Evolutionary conservation across 495 filamentous ascomycete genomes (phyloP).

Genomic region (Durotheca rogersii): DNA sequence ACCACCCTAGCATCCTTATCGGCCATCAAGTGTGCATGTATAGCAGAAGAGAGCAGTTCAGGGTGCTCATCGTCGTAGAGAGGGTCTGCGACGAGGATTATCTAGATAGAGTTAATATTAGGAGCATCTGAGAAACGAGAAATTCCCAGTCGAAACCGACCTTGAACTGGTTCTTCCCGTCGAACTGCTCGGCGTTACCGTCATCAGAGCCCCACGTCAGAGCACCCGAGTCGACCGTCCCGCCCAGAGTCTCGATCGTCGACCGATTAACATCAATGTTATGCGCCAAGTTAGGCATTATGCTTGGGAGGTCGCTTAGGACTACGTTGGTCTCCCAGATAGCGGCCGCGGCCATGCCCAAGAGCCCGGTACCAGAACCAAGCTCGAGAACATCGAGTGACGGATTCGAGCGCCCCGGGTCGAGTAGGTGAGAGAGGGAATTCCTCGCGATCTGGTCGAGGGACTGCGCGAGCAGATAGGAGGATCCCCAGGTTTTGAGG

Average conservation of each 20-base stretch:
- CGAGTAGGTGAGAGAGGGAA: constrained; percentile 43
- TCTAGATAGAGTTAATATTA: constrained; percentile 29
- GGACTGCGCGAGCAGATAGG: constrained; percentile 78
- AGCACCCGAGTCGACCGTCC: constrained; percentile 36
- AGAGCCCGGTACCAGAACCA: constrained; percentile 64
- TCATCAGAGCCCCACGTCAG: constrained; percentile 47
- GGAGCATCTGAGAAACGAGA: neutral
- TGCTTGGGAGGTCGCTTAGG: constrained; percentile 49
- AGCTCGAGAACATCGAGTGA: constrained; percentile 54
- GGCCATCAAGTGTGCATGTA: constrained; percentile 40
- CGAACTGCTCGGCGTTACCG: constrained; percentile 38
- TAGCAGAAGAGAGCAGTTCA: constrained; percentile 43
- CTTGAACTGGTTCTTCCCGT: constrained; percentile 38
- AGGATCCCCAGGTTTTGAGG: constrained; percentile 89
- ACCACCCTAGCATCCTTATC: constrained; percentile 40
- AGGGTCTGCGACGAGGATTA: constrained; percentile 48
- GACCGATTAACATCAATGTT: constrained; percentile 43
- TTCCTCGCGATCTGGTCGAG: constrained; percentile 49
- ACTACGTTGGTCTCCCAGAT: constrained; percentile 44
- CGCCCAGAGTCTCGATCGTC: constrained; percentile 38
- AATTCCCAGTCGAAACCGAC: constrained; percentile 31
- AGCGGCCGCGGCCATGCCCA: constrained; percentile 54
- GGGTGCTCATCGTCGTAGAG: constrained; percentile 53
- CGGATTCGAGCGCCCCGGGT: constrained; percentile 4
- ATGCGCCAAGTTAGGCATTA: constrained; percentile 45